Percentiles rank a stretch among this genome's conserved stretches.
Evolutionary conservation across 306 rosid species (phyloP).

Genomic region (Rubus idaeus): DNA sequence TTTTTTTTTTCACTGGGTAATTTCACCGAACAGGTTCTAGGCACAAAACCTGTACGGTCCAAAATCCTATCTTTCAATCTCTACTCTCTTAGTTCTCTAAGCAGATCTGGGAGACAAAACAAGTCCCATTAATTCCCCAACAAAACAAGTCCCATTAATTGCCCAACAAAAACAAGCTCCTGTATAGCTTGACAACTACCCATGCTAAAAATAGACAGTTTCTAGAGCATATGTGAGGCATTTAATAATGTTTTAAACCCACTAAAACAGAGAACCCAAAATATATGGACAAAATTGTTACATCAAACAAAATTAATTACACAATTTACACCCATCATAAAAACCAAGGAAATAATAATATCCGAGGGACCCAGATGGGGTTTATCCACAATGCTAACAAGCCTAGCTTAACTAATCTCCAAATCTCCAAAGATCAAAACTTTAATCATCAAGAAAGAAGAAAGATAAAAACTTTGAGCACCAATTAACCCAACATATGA

Average conservation of each 20-base stretch:
- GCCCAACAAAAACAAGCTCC: slow-evolving; percentile 14
- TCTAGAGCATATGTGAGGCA: not conserved
- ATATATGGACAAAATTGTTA: slow-evolving; percentile 15
- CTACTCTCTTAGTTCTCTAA: slow-evolving; percentile 1
- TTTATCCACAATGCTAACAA: slow-evolving; percentile 14
- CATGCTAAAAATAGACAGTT: not conserved
- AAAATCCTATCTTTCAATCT: slow-evolving; percentile 30
- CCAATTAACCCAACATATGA: not conserved
- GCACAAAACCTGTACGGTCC: slow-evolving; percentile 9
- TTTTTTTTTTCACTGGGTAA: not conserved
- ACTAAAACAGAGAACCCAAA: not conserved
- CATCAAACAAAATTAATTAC: slow-evolving; percentile 20
- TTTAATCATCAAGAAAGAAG: not conserved
- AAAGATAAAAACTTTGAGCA: slow-evolving; percentile 14
- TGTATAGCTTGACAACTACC: slow-evolving; percentile 11
- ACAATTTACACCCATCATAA: slow-evolving; percentile 18
- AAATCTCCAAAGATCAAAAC: slow-evolving; percentile 3
- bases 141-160: too few relatives aligned
- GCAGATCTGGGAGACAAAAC: slow-evolving; percentile 18
- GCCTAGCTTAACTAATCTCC: not conserved
- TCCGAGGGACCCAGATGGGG: slow-evolving; percentile 37
- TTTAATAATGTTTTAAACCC: slow-evolving; percentile 2
- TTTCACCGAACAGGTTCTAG: not conserved
- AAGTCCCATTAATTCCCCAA: slow-evolving; percentile 26
- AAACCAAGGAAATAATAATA: slow-evolving; percentile 14